Conservation (phyloP, 1,284 basidiomycete species). For the Lignosus rhinocerotis region DNA sequence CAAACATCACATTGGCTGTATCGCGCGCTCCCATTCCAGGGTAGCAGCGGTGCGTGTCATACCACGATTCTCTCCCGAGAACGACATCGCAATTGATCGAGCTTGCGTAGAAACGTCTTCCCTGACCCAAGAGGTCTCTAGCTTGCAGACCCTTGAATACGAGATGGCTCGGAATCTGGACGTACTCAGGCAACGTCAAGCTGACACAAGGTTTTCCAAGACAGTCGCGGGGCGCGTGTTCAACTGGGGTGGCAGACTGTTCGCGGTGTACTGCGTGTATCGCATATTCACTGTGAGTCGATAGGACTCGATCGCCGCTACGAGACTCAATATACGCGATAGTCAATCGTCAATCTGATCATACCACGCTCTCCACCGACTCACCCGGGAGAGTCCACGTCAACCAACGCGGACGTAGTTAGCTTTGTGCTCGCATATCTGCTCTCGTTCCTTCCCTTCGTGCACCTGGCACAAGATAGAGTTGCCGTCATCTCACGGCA, state of each 20-base stretch:
- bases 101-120: slow-evolving; percentile 34
- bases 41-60: slow-evolving; percentile 43
- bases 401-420: slow-evolving; percentile 59
- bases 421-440: slow-evolving; percentile 56
- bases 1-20: slow-evolving; percentile 45
- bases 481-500: slow-evolving; percentile 59
- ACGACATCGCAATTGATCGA: neutral
- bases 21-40: slow-evolving; percentile 49
- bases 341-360: slow-evolving; percentile 61
- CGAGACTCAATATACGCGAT: neutral
- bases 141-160: slow-evolving; percentile 65
- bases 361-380: slow-evolving; percentile 38
- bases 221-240: slow-evolving; percentile 58
- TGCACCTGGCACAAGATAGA: slow-evolving; percentile 29
- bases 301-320: neutral
- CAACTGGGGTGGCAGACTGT: slow-evolving; percentile 49
- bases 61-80: neutral
- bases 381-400: slow-evolving; percentile 36
- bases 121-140: slow-evolving; percentile 54
- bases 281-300: slow-evolving; percentile 61
- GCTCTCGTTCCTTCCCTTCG: slow-evolving; percentile 47
- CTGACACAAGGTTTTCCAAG: slow-evolving; percentile 48
- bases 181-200: slow-evolving; percentile 48
- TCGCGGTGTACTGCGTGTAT: slow-evolving; percentile 69
- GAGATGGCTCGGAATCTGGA: slow-evolving; percentile 66